Conservation (phyloP, 306 rosid species). For the Clitoria ternatea region DNA sequence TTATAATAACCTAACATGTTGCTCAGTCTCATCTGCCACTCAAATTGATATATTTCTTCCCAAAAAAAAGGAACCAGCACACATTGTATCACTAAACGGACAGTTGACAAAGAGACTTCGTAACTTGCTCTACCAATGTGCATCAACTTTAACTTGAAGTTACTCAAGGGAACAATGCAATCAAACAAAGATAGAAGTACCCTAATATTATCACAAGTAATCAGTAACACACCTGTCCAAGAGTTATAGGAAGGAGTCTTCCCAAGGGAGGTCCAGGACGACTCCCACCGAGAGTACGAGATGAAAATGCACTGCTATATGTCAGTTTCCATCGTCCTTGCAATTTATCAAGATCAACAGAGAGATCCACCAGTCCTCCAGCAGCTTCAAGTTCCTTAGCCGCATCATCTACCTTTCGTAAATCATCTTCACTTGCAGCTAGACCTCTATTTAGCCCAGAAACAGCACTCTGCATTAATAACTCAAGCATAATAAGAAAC, state of each 20-base stretch:
- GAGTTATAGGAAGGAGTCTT: constrained; percentile 88
- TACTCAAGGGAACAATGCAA: not conserved
- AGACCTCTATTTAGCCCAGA: constrained; percentile 95
- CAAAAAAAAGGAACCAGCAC: no score
- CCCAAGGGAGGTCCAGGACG: constrained; percentile 93
- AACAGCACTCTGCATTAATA: constrained; percentile 63
- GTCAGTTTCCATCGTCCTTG: constrained; percentile 96
- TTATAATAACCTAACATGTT: no score
- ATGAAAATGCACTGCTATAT: constrained; percentile 89
- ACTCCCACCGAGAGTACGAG: constrained; percentile 86
- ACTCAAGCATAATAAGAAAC: constrained; percentile 14
- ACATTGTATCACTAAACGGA: not conserved
- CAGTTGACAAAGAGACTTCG: not conserved
- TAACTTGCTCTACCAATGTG: not conserved
- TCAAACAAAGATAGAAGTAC: not conserved
- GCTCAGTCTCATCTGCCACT: no score
- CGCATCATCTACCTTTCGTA: constrained; percentile 72
- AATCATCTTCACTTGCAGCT: constrained; percentile 81
- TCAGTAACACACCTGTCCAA: constrained; percentile 69
- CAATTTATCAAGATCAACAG: constrained; percentile 58
- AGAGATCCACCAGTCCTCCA: constrained; percentile 73
- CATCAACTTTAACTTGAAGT: not conserved
- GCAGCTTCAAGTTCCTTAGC: constrained; percentile 81
- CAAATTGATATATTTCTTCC: no score
- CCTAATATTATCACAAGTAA: not conserved